Evolutionary conservation across 2,329 filamentous ascomycete genomes (phyloP), one percentile per base, ranked within the genome.

Genomic region (Neopestalotiopsis rosae): DNA sequence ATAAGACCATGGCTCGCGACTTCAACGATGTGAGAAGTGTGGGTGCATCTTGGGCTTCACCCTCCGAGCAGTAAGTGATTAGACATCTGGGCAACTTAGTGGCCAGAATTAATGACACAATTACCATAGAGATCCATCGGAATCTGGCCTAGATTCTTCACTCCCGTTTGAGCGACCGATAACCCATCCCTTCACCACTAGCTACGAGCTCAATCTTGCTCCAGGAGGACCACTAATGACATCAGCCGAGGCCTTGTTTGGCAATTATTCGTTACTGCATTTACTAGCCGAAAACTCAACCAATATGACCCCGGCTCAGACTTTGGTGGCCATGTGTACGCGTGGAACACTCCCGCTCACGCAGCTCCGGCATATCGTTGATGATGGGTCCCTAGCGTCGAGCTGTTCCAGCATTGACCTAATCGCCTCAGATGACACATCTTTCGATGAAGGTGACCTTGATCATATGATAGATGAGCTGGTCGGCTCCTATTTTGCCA

Each of bases 241-340:
- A 66, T 69, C 69, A 10, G 67, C 70, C 59, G 70, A 70, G n/a
- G 70, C 45, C 20, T 34, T 71, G 28, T 69, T 71, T 30, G 70
- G 70, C 13, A 71, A 71, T 65, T 70, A 71, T 63, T 70, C 70
- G 17, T 49, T 70, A 24, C 59, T 71, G 9, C 67, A 58, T 28
- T 66, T 69, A 59, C 3, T 69, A 52, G 62, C 63, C 10, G 63
- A 69, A 24, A 70, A 70, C 40, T 38, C 59, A 28, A 71, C 69
- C 24, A 49, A 17, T 9, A 69, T 69, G 65, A 69, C 69, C 10
- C 34, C 70, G 20, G 59, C 52, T 10, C 63, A 69, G 62, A 52
- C 69, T 24, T 68, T 67, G 62, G 58, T 56, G 14, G n/a, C 45
- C 13, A 38, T 70, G 14, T 71, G 70, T 58, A 69, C 69, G 42